Base-by-base conservation (phyloP, 305 asterid genomes). In the Solanum hybrid region DNA sequence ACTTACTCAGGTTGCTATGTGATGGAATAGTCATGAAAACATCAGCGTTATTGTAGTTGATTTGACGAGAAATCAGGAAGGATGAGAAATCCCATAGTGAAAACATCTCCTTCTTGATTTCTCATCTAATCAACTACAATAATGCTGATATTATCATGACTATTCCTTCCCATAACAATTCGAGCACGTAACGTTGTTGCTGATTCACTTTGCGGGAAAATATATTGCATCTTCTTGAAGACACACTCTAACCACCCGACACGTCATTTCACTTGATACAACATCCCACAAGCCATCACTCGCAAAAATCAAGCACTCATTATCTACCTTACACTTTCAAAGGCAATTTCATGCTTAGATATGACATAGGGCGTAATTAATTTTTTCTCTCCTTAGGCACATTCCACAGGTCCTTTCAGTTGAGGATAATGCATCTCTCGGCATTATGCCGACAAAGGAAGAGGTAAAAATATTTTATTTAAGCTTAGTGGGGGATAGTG, bases 321-420 rank as follows among this genome's bases (percentile, higher is more conserved):
- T 1, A 40, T 12, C 56, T 40, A 40, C 56, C 51, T 3, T 40
- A 40, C 51, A 40, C 51, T 40, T 40, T 40, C 51, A 40, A 40
- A 40, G 51, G 51, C 51, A 40, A 40, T 40, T 11, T 40, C 51
- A 40, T 40, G 51, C 51, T 40, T 40, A 40, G 95, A 82, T 42
- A 86, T 91, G 88, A 95, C 93, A 3, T 11, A 69, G 0, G 95
- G 95, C 79, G 90, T 93, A 94, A 38, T 81, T 75, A 92, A 6
- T 24, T 40, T 46, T 6, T 51, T 51, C 66, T 51, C 66, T 51
- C n/a, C n/a, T 51, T 51, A 51, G 66, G 66, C 4, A 51, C 66
- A 51, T 51, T 51, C 66, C 10, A 51, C 66, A 16, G 9, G 22
- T 51, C 66, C n/a, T 51, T 51, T 51, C n/a, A 51, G 2, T 51